Conservation (phyloP, 108 stramenopile species). For the Poteriospumella lacustris region DNA sequence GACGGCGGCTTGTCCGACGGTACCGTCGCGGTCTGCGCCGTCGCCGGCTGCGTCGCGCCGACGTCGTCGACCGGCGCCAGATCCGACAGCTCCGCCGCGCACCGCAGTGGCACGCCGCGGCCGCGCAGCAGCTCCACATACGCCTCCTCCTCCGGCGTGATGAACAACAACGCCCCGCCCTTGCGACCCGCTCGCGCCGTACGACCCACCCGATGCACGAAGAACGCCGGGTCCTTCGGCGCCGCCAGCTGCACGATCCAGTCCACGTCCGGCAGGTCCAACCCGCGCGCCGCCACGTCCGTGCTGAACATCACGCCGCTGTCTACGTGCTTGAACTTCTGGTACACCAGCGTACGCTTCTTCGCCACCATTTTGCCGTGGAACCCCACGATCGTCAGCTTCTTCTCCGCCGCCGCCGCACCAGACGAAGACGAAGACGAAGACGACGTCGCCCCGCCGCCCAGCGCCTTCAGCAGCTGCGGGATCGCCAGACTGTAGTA, state of each 20-base stretch:
- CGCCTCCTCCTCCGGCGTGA: slow-evolving; percentile 81
- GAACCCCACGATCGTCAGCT: slow-evolving; percentile 62
- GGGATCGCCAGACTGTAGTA: slow-evolving; percentile 68
- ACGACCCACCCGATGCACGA: slow-evolving; percentile 92
- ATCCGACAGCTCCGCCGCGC: not conserved
- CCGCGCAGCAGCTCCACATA: slow-evolving; percentile 78
- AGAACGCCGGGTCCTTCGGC: slow-evolving; percentile 87
- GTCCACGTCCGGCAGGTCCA: slow-evolving; percentile 87
- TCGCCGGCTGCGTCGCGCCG: not conserved
- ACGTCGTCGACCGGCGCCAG: not conserved
- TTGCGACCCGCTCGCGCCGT: slow-evolving; percentile 82
- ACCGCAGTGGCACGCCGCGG: slow-evolving; percentile 20
- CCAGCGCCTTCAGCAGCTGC: not conserved
- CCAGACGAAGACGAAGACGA: too few species aligned
- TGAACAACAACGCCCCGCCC: slow-evolving; percentile 77
- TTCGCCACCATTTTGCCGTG: slow-evolving; percentile 93
- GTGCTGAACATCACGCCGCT: slow-evolving; percentile 90
- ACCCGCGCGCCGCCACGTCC: slow-evolving; percentile 92
- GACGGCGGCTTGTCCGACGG: too few species aligned
- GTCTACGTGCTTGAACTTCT: not conserved
- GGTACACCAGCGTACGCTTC: slow-evolving; percentile 54
- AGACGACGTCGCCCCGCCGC: not conserved
- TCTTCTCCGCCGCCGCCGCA: slow-evolving; percentile 36
- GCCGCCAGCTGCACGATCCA: slow-evolving; percentile 97
- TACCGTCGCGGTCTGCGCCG: not conserved